Base-by-base conservation (phyloP, 1,139 yeast genomes). In the Taphrina populina region DNA sequence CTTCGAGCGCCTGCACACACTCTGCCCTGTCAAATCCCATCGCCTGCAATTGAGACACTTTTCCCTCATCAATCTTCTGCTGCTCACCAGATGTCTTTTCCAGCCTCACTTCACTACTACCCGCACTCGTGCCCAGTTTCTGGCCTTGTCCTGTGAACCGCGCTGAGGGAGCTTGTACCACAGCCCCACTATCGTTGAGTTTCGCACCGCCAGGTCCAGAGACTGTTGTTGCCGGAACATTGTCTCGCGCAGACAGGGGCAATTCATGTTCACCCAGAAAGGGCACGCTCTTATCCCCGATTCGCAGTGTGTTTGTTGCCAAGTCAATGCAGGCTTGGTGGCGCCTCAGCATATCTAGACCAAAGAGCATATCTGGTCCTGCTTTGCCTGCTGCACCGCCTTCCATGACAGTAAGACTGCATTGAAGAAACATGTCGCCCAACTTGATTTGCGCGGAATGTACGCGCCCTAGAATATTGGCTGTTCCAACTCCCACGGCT, bases 401-500 rank as follows among this genome's bases (percentile, higher is more conserved):
- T 61, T 90, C 95, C 58, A 92, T 70, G 1, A 92, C 92, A 1
- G 82, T 80, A 66, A 92, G 86, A 23, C 92, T 79, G 65, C 96
- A 87, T 1, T 96, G 92, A 58, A 82, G 74, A 63, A 71, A 79
- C 15, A 76, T 74, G 35, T 79, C 73, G 17, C 88, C 95, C 33
- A 92, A 81, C 61, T 82, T 82, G 43, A 92, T 77, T 21, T 95
- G 95, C 0, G 88, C 95, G 63, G 88, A 83, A 67, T 92, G 97
- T 47, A 94, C 84, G 59, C 86, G 77, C 3, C 98, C 99, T 29
- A 81, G 69, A 56, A 88, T 86, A 61, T 79, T 76, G 40, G 86
- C 82, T 1, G 83, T 76, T 1, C 98, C 99, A 4, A 92, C 97
- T 32, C 98, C 99, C 61, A 80, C 73, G 1, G 95, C 97, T 64